Evolutionary conservation across 2,329 filamentous ascomycete species (phyloP).

Genomic region (Colletotrichum camelliae): DNA sequence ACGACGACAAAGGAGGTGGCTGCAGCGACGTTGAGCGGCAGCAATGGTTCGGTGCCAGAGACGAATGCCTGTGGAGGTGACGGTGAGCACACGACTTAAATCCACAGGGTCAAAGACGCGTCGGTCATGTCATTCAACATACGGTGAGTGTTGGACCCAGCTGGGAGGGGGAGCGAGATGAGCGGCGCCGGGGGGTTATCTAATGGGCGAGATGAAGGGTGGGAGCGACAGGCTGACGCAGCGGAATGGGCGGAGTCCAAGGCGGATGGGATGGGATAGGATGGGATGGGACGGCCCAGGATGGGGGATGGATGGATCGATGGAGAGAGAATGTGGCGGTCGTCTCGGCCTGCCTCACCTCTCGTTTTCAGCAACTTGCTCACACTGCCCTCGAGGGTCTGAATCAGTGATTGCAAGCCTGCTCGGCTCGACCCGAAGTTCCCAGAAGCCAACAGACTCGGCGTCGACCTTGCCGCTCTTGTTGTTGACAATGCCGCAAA

Average conservation of each 20-base stretch:
- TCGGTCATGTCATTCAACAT: constrained; percentile 21
- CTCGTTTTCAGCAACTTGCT: constrained; percentile 13
- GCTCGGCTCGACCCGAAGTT: constrained; percentile 8
- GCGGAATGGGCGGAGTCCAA: constrained; percentile 23
- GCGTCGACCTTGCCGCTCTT: background rate
- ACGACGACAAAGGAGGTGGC: background rate
- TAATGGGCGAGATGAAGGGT: constrained; percentile 21
- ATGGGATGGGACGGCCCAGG: constrained; percentile 14
- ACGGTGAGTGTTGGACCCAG: constrained; percentile 21
- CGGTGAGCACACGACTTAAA: constrained; percentile 18
- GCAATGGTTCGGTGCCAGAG: constrained; percentile 9
- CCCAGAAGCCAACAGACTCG: background rate
- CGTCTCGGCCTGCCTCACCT: constrained; percentile 21
- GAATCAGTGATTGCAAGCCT: background rate
- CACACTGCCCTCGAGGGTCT: background rate
- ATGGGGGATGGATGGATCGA: constrained; percentile 6
- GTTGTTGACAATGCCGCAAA: background rate
- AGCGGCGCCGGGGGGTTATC: constrained; percentile 23
- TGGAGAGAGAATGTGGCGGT: constrained; percentile 13
- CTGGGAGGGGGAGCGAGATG: constrained; percentile 22
- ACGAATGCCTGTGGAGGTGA: constrained; percentile 6
- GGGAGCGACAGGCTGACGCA: constrained; percentile 22
- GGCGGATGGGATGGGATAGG: constrained; percentile 16
- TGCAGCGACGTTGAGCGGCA: background rate
- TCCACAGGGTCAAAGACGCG: constrained; percentile 12